These are phyloP conservation scores for Tephrocybe sp. DNA, from an alignment of 768 basidiomycete genomes.

Conservation along the genomic window DNA sequence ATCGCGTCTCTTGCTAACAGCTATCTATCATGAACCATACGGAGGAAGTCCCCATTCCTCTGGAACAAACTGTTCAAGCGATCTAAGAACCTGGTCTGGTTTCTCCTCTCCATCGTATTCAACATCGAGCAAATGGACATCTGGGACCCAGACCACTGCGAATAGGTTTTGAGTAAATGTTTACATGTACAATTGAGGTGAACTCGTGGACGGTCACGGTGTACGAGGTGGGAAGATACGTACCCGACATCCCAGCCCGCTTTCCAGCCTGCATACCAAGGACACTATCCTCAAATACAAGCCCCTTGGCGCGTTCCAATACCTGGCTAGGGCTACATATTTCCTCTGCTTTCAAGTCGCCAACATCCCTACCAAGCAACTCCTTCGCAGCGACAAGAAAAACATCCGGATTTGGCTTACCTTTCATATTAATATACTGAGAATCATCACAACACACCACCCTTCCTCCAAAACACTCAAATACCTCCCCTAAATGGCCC, in stretches of 20 bases:
- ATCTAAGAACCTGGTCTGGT: constrained; percentile 57
- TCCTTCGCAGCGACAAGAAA: constrained; percentile 72
- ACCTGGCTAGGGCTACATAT: constrained; percentile 30
- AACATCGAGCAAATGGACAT: constrained; percentile 57
- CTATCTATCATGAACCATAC: constrained; percentile 33
- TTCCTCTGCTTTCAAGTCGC: constrained; percentile 42
- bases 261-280: constrained; percentile 79
- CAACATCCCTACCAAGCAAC: constrained; percentile 55
- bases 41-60: constrained; percentile 83
- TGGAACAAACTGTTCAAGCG: constrained; percentile 73
- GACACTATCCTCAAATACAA: constrained; percentile 83
- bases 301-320: constrained; percentile 53
- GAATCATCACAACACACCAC: constrained; percentile 74
- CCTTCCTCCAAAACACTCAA: constrained; percentile 58
- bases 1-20: no score
- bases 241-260: constrained; percentile 85
- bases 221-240: no score
- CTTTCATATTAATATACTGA: constrained; percentile 45
- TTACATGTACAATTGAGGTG: background rate
- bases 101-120: constrained; percentile 44
- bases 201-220: no score
- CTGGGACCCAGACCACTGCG: constrained; percentile 84
- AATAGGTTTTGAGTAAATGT: background rate
- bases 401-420: constrained; percentile 81
- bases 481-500: constrained; percentile 52